A percentile compares a stretch with the other conserved stretches of the same genome.
phyloP scores from a whole-genome alignment of 306 rosid species.

The Quercus gilva region DNA sequence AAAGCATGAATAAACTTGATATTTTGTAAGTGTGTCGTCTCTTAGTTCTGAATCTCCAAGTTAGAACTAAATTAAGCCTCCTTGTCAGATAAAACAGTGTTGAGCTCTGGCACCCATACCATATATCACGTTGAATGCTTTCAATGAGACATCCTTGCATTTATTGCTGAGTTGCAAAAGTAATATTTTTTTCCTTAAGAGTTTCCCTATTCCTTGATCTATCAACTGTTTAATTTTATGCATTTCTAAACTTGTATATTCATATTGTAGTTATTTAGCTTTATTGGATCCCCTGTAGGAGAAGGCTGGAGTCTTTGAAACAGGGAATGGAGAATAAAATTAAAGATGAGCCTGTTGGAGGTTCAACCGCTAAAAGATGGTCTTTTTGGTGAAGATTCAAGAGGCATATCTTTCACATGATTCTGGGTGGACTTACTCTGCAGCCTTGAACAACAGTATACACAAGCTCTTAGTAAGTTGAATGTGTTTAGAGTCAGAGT shows the following conservation, averaged over 20 bases:
- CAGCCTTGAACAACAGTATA: not conserved
- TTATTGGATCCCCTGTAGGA: slow-evolving; percentile 44
- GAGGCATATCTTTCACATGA: not conserved
- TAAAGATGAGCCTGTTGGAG: slow-evolving; percentile 25
- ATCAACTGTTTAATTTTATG: not conserved
- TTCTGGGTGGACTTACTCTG: not conserved
- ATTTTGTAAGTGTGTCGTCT: too few species aligned
- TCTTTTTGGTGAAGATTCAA: slow-evolving; percentile 35
- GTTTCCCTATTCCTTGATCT: not conserved
- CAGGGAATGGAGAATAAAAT: slow-evolving; percentile 63
- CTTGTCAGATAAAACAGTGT: too few species aligned
- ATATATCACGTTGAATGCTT: too few species aligned
- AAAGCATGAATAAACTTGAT: too few species aligned
- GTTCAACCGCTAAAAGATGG: slow-evolving; percentile 36
- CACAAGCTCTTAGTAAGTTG: not conserved
- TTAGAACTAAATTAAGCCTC: too few species aligned
- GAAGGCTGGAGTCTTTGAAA: slow-evolving; percentile 71
- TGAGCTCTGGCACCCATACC: too few species aligned
- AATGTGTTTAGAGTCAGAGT: not conserved
- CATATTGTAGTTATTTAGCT: slow-evolving; percentile 6
- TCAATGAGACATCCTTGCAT: not conserved
- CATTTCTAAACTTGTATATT: not conserved
- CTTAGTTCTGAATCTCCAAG: too few species aligned
- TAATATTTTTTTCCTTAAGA: not conserved
- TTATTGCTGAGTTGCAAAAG: not conserved